Percentiles rank a stretch among this genome's conserved stretches.
Conservation (phyloP, 129 eudicot genomes). For the Centaurea solstitialis region DNA sequence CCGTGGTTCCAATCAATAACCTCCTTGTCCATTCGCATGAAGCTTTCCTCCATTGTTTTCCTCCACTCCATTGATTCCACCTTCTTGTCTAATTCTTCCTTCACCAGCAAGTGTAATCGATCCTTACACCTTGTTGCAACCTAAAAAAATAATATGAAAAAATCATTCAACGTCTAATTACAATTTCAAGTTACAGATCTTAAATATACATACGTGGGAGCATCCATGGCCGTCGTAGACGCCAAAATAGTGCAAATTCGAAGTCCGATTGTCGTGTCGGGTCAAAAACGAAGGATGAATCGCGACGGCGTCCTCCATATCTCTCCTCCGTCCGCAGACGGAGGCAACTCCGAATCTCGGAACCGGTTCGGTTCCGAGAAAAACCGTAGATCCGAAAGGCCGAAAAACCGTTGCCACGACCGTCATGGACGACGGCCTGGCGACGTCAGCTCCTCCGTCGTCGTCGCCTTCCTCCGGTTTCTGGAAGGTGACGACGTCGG, state of each 20-base stretch:
- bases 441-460: slow-evolving; percentile 6
- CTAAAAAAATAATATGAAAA: slow-evolving; percentile 29
- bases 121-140: slow-evolving; percentile 72
- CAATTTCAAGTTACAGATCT: neutral
- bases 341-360: slow-evolving; percentile 76
- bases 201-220: slow-evolving; percentile 57
- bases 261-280: slow-evolving; percentile 8
- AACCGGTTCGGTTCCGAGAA: neutral
- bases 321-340: slow-evolving; percentile 77
- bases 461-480: slow-evolving; percentile 7
- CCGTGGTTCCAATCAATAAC: slow-evolving; percentile 44
- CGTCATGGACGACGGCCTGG: slow-evolving; percentile 4
- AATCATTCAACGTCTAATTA: neutral
- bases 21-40: slow-evolving; percentile 71
- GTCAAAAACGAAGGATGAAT: slow-evolving; percentile 60
- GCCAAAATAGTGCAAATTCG: slow-evolving; percentile 57
- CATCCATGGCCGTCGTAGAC: slow-evolving; percentile 95
- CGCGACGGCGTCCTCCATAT: slow-evolving; percentile 92
- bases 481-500: slow-evolving; percentile 20
- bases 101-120: slow-evolving; percentile 68
- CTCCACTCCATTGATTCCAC: slow-evolving; percentile 45
- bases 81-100: slow-evolving; percentile 45
- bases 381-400: slow-evolving; percentile 23
- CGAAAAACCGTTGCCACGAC: slow-evolving; percentile 24
- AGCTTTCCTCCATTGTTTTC: slow-evolving; percentile 65